A percentile compares a stretch with the other conserved stretches of the same genome.
Evolutionary conservation across 176 grass and related monocot species (phyloP).

Genomic region (Avena eriantha): DNA sequence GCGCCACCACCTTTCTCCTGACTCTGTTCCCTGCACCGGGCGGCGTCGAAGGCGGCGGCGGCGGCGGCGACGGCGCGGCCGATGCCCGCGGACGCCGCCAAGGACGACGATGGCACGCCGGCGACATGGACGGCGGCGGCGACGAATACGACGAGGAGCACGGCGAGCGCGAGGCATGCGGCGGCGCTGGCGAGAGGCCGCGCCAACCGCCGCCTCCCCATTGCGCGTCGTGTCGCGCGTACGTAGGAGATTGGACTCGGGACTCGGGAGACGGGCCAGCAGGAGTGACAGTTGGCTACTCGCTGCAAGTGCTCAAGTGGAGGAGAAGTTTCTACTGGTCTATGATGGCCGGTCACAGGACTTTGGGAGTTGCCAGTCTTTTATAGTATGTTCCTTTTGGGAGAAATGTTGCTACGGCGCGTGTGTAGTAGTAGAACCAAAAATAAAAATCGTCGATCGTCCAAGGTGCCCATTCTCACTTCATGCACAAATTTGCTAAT

Average conservation of each 20-base stretch:
- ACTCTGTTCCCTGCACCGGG: conserved; percentile 28
- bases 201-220: conserved; percentile 29
- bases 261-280: background rate
- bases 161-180: conserved; percentile 34
- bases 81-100: background rate
- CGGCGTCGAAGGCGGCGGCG: background rate
- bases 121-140: background rate
- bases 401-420: background rate
- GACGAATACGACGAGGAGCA: background rate
- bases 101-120: background rate
- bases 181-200: background rate
- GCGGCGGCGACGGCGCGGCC: background rate
- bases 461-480: no score
- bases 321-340: background rate
- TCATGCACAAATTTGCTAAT: no score
- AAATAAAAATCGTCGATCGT: background rate
- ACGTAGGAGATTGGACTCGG: background rate
- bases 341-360: background rate
- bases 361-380: background rate
- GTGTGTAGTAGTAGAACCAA: background rate
- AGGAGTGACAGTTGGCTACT: background rate
- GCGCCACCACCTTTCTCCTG: background rate
- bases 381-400: background rate
- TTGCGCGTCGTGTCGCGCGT: background rate
- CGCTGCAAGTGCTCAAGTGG: background rate